These are phyloP conservation scores for Neobulgaria alba DNA, from an alignment of 2,329 filamentous ascomycete species.

Conservation along the genomic window DNA sequence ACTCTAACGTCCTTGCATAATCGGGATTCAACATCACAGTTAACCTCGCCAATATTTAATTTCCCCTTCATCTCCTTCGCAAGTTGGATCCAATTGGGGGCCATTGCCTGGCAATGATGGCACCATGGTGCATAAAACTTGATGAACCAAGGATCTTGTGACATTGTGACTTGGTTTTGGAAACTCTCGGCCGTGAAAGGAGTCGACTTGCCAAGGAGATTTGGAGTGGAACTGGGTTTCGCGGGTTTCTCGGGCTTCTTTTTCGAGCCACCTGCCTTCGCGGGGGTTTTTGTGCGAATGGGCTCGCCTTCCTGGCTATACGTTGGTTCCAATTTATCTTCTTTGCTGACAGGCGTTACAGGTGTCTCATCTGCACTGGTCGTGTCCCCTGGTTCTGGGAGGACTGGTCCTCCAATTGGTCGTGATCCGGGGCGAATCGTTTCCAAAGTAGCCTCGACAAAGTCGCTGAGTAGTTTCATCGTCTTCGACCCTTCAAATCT, in stretches of 20 bases:
- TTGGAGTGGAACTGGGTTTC: slow-evolving; percentile 52
- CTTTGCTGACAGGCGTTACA: slow-evolving; percentile 11
- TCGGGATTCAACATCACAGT: slow-evolving; percentile 76
- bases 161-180: slow-evolving; percentile 74
- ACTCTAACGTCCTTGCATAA: slow-evolving; percentile 90
- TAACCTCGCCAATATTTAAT: slow-evolving; percentile 91
- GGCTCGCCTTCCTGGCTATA: slow-evolving; percentile 18
- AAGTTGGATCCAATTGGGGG: slow-evolving; percentile 81
- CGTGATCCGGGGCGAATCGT: slow-evolving; percentile 72
- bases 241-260: slow-evolving; percentile 39
- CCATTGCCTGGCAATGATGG: slow-evolving; percentile 87
- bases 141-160: slow-evolving; percentile 91
- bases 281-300: slow-evolving; percentile 10
- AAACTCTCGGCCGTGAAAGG: slow-evolving; percentile 77
- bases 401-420: slow-evolving; percentile 42
- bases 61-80: slow-evolving; percentile 83
- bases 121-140: slow-evolving; percentile 99
- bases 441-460: slow-evolving; percentile 71
- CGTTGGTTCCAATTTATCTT: slow-evolving; percentile 9
- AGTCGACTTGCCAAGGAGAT: slow-evolving; percentile 67
- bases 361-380: slow-evolving; percentile 13
- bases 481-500: slow-evolving; percentile 57
- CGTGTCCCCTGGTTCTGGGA: slow-evolving; percentile 64
- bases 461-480: slow-evolving; percentile 56
- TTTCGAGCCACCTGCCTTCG: slow-evolving; percentile 29